phyloP scores from a whole-genome alignment of 306 rosid genomes.

The Trifolium pratense region DNA sequence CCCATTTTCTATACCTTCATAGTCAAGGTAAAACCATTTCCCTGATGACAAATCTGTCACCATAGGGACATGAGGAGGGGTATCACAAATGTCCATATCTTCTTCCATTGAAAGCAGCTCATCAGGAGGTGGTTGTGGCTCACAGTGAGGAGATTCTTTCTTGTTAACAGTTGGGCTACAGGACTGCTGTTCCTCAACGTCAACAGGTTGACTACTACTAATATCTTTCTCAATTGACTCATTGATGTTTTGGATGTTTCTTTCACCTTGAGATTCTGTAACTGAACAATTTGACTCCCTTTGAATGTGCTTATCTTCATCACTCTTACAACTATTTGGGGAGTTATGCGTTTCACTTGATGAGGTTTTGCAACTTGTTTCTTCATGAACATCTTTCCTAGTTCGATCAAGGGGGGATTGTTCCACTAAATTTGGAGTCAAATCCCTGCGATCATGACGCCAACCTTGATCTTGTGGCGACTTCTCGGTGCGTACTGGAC shows the following conservation, averaged over 20 bases:
- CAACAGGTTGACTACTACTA: constrained; percentile 46
- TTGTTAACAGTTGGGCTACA: constrained; percentile 60
- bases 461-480: constrained; percentile 65
- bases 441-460: constrained; percentile 59
- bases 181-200: constrained; percentile 52
- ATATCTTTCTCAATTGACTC: constrained; percentile 55
- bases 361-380: constrained; percentile 58
- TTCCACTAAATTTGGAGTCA: constrained; percentile 66
- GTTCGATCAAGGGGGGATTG: constrained; percentile 65
- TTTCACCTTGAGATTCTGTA: constrained; percentile 66
- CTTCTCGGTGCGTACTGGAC: neutral
- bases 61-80: constrained; percentile 90
- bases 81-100: constrained; percentile 99
- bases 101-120: constrained; percentile 97
- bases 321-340: constrained; percentile 54
- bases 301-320: constrained; percentile 63
- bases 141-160: constrained; percentile 57
- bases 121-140: constrained; percentile 60
- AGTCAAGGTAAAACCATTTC: constrained; percentile 96
- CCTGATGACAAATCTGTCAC: constrained; percentile 70
- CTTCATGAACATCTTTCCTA: constrained; percentile 51
- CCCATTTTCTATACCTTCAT: constrained; percentile 78
- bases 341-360: constrained; percentile 57
- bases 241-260: constrained; percentile 43
- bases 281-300: constrained; percentile 60